Evolutionary conservation across 2,329 filamentous ascomycete genomes (phyloP).

Genomic region (Colletotrichum filicis): DNA sequence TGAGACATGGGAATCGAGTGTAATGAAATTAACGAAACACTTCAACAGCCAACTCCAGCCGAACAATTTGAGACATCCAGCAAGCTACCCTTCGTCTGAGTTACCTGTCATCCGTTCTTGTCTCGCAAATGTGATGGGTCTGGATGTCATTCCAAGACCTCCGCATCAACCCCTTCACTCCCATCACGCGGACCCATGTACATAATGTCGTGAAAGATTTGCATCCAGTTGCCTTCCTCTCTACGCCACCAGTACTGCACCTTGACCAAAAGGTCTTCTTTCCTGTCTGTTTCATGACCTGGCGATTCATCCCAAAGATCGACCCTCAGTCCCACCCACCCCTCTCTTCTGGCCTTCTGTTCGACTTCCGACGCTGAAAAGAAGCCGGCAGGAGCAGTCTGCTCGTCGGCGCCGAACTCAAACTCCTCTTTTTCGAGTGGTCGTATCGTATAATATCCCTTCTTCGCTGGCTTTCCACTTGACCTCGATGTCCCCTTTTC

Average conservation of each 20-base stretch:
- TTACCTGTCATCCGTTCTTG: background rate
- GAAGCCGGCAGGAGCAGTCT: constrained; percentile 32
- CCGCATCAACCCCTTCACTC: constrained; percentile 37
- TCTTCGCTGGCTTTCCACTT: background rate
- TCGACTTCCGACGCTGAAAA: constrained; percentile 26
- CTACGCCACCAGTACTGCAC: constrained; percentile 45
- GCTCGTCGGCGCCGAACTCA: constrained; percentile 36
- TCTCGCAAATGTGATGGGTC: background rate
- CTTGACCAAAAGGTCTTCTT: constrained; percentile 39
- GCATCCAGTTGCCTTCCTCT: constrained; percentile 36
- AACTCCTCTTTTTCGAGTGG: constrained; percentile 30
- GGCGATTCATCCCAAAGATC: constrained; percentile 41
- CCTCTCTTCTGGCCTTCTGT: constrained; percentile 31
- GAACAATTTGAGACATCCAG: background rate
- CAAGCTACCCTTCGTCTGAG: background rate
- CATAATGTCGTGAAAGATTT: constrained; percentile 43
- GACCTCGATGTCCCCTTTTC: background rate
- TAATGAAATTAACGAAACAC: background rate
- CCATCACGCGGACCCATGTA: constrained; percentile 42
- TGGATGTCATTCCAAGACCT: constrained; percentile 19
- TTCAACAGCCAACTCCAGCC: background rate
- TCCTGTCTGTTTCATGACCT: background rate
- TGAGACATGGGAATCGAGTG: background rate
- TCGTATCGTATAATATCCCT: constrained; percentile 35
- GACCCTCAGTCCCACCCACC: constrained; percentile 43